Base-by-base conservation (phyloP, 2,329 filamentous ascomycete species). In the Dactylella cylindrospora region DNA sequence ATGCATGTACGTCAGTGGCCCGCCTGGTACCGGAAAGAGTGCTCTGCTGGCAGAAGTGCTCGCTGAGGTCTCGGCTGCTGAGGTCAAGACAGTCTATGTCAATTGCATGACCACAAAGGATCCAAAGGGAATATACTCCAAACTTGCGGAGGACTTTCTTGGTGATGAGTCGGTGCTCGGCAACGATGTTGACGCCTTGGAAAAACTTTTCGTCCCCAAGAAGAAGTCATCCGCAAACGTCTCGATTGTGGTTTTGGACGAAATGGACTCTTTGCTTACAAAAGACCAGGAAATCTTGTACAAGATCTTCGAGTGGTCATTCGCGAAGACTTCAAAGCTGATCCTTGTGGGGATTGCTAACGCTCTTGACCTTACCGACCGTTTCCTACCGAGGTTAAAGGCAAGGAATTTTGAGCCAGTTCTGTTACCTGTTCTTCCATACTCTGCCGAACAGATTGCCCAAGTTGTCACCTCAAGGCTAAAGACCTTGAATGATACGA, bases 41-140 rank as follows among this genome's bases (percentile, higher is more conserved):
- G 93, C 93, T 23, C 85, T 97, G 77, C 83, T 97, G 64, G 84
- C 84, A 65, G 85, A 94, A 71, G 81, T 95, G 44, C 86, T 86
- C 40, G 76, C 81, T 40, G 77, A 82, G 35, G 74, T 85, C 41
- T 75, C 76, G 8, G 71, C 75, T 3, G 75, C 76, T 26, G 75
- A 78, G 12, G 72, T 76, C 1, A 69, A 73, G 9, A 73, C 73
- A 3, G 76, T 93, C 47, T 91, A 90, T 70, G 80, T 98, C 77
- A 98, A 98, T 72, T 98, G 93, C 74, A 96, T 96, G 84, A 95
- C 90, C 73, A 84, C 96, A 73, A 94, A 93, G 70, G 88, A 84
- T 26, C 88, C 90, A 1, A 84, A 83, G 66, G 90, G 96, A 70
- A 79, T 98, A 17, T 95, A 94, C 73, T 79, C 80, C 65, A 90